Conservation (phyloP, 805 yeast species). For the Sugiyamaella qingdaonensis region DNA sequence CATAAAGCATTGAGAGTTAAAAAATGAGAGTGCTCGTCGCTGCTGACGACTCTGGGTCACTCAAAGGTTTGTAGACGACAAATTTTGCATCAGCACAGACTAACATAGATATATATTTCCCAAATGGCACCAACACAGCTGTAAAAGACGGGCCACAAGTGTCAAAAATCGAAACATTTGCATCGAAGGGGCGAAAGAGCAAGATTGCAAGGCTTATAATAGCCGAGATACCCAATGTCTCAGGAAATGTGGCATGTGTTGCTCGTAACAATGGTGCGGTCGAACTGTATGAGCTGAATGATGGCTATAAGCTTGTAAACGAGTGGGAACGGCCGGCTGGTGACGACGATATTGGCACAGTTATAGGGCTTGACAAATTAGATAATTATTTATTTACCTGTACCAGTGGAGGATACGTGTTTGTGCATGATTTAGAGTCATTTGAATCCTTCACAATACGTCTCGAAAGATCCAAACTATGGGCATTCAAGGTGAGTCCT, state of each 20-base stretch:
- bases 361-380: conserved; percentile 20
- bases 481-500: conserved; percentile 6
- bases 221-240: not conserved
- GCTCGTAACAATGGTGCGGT: conserved; percentile 20
- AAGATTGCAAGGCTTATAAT: conserved; percentile 27
- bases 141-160: conserved; percentile 64
- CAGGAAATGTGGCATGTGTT: conserved; percentile 5
- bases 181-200: conserved; percentile 37
- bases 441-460: not conserved
- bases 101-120: conserved; percentile 49
- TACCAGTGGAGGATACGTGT: conserved; percentile 32
- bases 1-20: not conserved
- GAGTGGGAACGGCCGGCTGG: conserved; percentile 3
- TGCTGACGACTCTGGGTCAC: conserved; percentile 48
- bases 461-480: conserved; percentile 30
- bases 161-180: conserved; percentile 43
- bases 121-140: conserved; percentile 76
- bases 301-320: conserved; percentile 18
- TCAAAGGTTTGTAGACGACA: conserved; percentile 33
- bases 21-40: conserved; percentile 49
- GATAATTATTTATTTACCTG: conserved; percentile 25
- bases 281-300: conserved; percentile 19
- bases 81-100: not conserved
- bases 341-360: conserved; percentile 11
- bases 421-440: conserved; percentile 21